phyloP scores from a whole-genome alignment of 108 stramenopile genomes.

The Asterionellopsis glacialis region DNA sequence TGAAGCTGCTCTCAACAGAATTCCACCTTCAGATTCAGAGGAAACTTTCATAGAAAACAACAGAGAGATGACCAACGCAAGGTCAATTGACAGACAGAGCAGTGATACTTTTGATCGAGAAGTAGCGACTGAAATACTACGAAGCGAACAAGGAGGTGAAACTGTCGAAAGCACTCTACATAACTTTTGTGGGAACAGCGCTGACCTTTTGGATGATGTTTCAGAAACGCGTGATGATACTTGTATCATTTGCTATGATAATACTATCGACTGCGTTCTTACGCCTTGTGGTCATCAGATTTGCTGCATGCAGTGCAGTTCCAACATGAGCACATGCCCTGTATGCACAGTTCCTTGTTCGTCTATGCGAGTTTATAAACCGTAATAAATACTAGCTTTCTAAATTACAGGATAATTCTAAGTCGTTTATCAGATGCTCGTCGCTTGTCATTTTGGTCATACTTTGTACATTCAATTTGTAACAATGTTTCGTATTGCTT shows the following conservation, averaged over 20 bases:
- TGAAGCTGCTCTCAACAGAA: constrained; percentile 31
- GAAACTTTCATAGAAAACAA: neutral
- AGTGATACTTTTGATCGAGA: neutral
- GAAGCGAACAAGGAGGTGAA: neutral
- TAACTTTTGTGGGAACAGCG: neutral
- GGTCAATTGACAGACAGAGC: neutral
- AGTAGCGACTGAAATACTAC: neutral
- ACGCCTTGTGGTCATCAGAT: constrained; percentile 83
- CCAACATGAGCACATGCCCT: constrained; percentile 48
- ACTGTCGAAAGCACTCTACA: neutral
- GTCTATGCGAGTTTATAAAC: constrained; percentile 56
- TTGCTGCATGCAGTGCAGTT: constrained; percentile 60
- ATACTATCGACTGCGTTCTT: constrained; percentile 65
- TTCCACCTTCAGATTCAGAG: constrained; percentile 14
- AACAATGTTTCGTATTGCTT: constrained; percentile 62
- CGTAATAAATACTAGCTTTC: neutral
- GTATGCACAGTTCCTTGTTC: constrained; percentile 48
- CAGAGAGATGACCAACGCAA: neutral
- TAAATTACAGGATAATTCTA: constrained; percentile 61
- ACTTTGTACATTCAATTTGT: constrained; percentile 72
- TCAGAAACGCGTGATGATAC: neutral
- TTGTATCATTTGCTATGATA: constrained; percentile 68
- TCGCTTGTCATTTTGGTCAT: constrained; percentile 54
- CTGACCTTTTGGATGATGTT: constrained; percentile 4
- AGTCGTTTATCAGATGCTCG: constrained; percentile 54